phyloP scores from a whole-genome alignment of 495 filamentous ascomycete genomes.

The Neurospora sp. region DNA sequence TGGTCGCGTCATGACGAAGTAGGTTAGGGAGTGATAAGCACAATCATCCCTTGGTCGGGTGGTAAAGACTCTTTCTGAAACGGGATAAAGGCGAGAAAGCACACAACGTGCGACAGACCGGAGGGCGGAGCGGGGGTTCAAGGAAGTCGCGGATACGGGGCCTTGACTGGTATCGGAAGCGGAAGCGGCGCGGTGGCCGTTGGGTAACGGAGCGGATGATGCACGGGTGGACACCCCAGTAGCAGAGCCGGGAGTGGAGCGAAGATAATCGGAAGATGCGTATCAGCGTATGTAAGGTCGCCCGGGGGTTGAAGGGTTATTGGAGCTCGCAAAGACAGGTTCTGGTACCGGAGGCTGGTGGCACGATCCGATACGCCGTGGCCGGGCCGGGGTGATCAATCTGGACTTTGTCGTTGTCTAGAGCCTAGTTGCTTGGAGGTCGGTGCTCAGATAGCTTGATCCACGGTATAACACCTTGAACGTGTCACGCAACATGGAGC shows the following conservation, averaged over 20 bases:
- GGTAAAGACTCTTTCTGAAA: constrained; percentile 8
- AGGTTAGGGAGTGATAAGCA: constrained; percentile 7
- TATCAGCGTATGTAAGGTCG: constrained; percentile 6
- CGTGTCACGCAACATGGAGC: neutral
- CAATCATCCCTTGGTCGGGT: constrained; percentile 25
- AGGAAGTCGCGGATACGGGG: constrained; percentile 1
- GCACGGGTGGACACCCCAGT: constrained; percentile 21
- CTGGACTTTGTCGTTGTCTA: neutral
- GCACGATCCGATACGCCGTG: constrained; percentile 23
- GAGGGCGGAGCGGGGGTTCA: constrained; percentile 6
- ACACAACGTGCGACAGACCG: constrained; percentile 16
- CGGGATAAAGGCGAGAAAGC: constrained; percentile 1
- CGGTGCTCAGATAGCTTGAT: neutral
- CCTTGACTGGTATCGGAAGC: constrained; percentile 19
- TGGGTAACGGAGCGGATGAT: constrained; percentile 24
- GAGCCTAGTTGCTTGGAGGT: neutral
- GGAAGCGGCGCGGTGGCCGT: constrained; percentile 13
- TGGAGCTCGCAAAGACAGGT: neutral
- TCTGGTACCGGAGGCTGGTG: constrained; percentile 14
- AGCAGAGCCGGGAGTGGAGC: constrained; percentile 20
- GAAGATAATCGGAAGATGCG: constrained; percentile 21
- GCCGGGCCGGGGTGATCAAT: neutral
- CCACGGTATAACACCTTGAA: neutral
- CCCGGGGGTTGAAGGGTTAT: constrained; percentile 2
- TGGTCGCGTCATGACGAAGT: constrained; percentile 47